Evolutionary conservation across 768 basidiomycete species (phyloP), one percentile per base, ranked within the genome.

Genomic region (Hygrophoropsis aurantiaca): DNA sequence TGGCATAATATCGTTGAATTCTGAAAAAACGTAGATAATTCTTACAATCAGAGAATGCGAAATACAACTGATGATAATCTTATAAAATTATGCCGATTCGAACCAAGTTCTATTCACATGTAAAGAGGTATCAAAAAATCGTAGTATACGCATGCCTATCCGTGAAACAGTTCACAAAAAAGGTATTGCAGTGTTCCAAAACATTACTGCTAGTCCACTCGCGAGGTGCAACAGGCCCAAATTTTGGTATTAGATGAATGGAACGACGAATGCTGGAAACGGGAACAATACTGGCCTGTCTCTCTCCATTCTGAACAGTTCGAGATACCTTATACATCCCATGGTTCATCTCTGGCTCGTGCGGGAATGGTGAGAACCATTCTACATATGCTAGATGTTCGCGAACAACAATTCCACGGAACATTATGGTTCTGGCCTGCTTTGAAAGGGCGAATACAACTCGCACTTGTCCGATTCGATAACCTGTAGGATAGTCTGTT

Each of bases 161-260:
- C 23, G 55, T 54, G 34, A 62, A 68, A 1, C 56, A 42, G 52
- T 62, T 70, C 1, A 68, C 50, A 54, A 49, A 71, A 40, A 72
- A 73, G 1, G 23, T 45, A 5, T 35, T 32, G 40, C 59, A 60
- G 6, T 32, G 4, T 7, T 73, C 67, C 1, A 72, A 55, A 8
- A 70, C 63, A 27, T 42, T 70, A 16, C 56, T 61, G 32, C 55
- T 58, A 1, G 56, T 58, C 71, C 71, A 73, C 3, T 58, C 53
- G 1, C 46, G 26, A 18, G 65, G 66, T 1, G 54, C 66, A 2
- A 42, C 27, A 4, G 51, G 49, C 1, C 68, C 66, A 44, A 68
- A 70, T 25, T 56, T 51, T 0, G 70, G 69, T 15, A 64, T 57
- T 0, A 71, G 51, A 45, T 73, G 71, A 4, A 61, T 46, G 21